A percentile compares a stretch with the other conserved stretches of the same genome.
Evolutionary conservation across 2,329 filamentous ascomycete genomes (phyloP).

Genomic region (Talaromyces islandicus): DNA sequence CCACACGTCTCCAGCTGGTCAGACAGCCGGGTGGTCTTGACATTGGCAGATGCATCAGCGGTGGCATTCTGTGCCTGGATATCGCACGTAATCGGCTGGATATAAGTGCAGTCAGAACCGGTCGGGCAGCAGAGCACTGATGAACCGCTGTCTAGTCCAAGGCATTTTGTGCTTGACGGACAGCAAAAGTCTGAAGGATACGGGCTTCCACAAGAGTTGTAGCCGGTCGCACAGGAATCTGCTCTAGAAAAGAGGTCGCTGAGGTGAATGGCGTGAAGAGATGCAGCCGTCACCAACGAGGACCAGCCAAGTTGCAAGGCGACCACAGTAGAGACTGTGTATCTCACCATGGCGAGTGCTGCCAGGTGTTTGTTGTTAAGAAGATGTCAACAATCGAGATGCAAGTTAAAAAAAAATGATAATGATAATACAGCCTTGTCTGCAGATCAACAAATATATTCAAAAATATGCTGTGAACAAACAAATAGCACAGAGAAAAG

Average conservation of each 20-base stretch:
- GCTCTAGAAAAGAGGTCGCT: conserved; percentile 19
- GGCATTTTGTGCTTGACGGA: conserved; percentile 32
- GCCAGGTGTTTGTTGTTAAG: not conserved
- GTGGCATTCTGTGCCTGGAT: conserved; percentile 36
- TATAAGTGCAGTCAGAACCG: conserved; percentile 34
- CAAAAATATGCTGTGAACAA: not conserved
- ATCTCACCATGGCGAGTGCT: conserved; percentile 7
- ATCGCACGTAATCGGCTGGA: conserved; percentile 39
- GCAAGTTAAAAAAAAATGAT: too few relatives aligned
- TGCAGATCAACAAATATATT: not conserved
- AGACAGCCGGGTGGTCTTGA: conserved; percentile 39
- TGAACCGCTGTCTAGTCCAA: conserved; percentile 35
- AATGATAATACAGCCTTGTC: not conserved
- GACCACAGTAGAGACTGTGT: conserved; percentile 5
- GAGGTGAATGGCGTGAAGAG: conserved; percentile 13
- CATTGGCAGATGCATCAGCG: conserved; percentile 26
- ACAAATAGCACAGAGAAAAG: not conserved
- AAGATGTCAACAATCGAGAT: not conserved
- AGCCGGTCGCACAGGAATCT: conserved; percentile 26
- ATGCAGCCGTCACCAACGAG: conserved; percentile 16
- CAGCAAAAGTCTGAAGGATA: conserved; percentile 42
- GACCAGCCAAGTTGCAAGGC: conserved; percentile 6
- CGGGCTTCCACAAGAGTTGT: conserved; percentile 29
- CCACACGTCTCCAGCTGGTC: conserved; percentile 38
- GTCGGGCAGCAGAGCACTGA: conserved; percentile 44